Evolutionary conservation across 83 land plant species (phyloP).

Genomic region (Larix sibirica): DNA sequence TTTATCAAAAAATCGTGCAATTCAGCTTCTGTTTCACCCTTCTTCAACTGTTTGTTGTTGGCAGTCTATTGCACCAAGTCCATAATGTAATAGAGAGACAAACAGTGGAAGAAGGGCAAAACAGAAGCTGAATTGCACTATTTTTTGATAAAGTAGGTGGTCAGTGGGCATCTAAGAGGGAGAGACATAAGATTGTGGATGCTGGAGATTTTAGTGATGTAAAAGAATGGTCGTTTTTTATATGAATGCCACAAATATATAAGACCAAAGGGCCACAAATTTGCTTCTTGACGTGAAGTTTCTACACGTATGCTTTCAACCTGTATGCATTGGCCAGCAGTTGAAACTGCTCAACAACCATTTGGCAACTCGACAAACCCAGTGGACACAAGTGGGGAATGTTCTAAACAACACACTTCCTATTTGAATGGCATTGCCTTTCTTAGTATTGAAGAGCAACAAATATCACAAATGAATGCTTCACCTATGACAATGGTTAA

Average conservation of each 20-base stretch:
- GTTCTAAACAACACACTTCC: neutral
- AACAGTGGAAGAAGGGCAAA: no score
- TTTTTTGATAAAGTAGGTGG: no score
- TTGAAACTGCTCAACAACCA: neutral
- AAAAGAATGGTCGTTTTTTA: no score
- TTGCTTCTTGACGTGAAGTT: conserved; percentile 5
- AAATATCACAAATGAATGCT: neutral
- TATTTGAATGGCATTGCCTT: neutral
- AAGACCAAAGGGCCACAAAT: conserved; percentile 60
- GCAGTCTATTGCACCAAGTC: conserved; percentile 68
- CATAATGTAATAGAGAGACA: conserved; percentile 36
- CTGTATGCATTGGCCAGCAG: conserved; percentile 6
- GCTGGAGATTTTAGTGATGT: no score
- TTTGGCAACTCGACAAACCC: neutral
- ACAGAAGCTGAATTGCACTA: no score
- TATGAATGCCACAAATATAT: no score
- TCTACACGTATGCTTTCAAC: conserved; percentile 8
- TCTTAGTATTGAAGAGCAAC: neutral
- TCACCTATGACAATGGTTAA: neutral
- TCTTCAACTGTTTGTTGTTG: conserved; percentile 68
- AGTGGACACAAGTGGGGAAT: neutral
- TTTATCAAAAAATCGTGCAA: no score
- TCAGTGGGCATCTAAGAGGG: no score
- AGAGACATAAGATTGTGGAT: no score
- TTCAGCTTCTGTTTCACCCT: conserved; percentile 67